Evolutionary conservation across 1,284 basidiomycete species (phyloP).

Genomic region (Naganishia sp.): DNA sequence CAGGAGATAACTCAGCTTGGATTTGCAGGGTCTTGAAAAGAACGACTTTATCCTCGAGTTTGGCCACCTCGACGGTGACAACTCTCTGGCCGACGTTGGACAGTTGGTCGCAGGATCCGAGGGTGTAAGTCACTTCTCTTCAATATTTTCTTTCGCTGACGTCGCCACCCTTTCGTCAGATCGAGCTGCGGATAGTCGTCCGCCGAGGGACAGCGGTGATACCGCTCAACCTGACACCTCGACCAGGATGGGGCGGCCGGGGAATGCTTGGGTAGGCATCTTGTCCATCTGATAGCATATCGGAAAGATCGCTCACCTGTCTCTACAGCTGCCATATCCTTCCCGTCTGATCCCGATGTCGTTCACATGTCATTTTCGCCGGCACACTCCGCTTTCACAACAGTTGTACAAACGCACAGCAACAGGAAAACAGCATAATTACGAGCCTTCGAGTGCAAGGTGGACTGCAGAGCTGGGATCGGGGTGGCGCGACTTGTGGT

Average conservation of each 20-base stretch:
- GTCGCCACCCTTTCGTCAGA: conserved; percentile 40
- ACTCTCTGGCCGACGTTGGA: conserved; percentile 54
- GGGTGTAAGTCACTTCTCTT: conserved; percentile 62
- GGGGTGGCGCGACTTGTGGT: too few relatives aligned
- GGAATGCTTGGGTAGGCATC: conserved; percentile 72
- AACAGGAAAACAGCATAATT: too few relatives aligned
- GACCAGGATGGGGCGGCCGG: conserved; percentile 70
- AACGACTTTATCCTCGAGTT: conserved; percentile 53
- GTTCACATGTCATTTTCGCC: too few relatives aligned
- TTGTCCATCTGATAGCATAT: neutral
- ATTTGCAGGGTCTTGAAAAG: conserved; percentile 65
- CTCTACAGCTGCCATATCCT: conserved; percentile 15
- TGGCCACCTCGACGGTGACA: conserved; percentile 10
- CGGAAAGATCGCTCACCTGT: neutral
- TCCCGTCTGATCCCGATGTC: neutral
- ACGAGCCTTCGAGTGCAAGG: too few relatives aligned
- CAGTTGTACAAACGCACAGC: too few relatives aligned
- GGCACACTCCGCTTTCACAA: too few relatives aligned
- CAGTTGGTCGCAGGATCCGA: conserved; percentile 70
- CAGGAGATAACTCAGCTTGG: neutral
- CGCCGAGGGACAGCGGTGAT: conserved; percentile 34
- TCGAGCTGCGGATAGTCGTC: conserved; percentile 22
- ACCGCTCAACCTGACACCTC: conserved; percentile 60
- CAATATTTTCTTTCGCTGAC: conserved; percentile 48
- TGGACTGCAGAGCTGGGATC: too few relatives aligned